Evolutionary conservation across 2,329 filamentous ascomycete species (phyloP).

Genomic region (Trichophaea hybrida): DNA sequence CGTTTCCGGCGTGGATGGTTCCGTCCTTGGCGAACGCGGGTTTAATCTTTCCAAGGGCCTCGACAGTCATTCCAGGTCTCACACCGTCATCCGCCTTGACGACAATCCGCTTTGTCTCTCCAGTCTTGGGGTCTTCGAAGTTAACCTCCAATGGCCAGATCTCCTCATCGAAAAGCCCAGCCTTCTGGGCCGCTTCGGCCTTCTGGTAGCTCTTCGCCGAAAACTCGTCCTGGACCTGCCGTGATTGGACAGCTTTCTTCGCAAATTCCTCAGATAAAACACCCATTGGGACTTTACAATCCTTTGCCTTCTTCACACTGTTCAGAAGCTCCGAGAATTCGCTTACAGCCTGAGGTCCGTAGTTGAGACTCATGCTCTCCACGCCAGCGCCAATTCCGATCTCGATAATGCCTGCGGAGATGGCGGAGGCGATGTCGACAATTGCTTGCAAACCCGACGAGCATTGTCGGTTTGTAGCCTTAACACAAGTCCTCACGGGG

Average conservation of each 20-base stretch:
- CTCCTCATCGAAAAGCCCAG: constrained; percentile 84
- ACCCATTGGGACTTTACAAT: constrained; percentile 98
- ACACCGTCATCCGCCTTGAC: constrained; percentile 81
- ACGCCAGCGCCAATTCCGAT: constrained; percentile 86
- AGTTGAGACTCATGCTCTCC: constrained; percentile 89
- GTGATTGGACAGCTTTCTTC: constrained; percentile 59
- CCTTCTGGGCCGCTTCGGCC: constrained; percentile 67
- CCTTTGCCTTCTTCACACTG: constrained; percentile 62
- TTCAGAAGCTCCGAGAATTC: constrained; percentile 90
- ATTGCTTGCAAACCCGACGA: constrained; percentile 84
- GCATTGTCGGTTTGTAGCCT: constrained; percentile 85
- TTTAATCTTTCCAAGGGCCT: constrained; percentile 80
- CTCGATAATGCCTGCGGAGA: constrained; percentile 84
- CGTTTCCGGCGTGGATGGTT: constrained; percentile 90
- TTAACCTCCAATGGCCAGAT: constrained; percentile 76
- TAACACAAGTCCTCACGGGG: constrained; percentile 69
- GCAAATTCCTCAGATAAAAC: constrained; percentile 90
- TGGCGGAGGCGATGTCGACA: constrained; percentile 87
- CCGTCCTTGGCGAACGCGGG: constrained; percentile 85
- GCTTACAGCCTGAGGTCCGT: constrained; percentile 71
- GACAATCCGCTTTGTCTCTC: constrained; percentile 67
- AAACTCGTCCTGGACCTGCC: constrained; percentile 74
- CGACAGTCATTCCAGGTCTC: constrained; percentile 66
- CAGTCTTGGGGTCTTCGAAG: constrained; percentile 79
- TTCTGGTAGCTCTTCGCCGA: constrained; percentile 88